Base-by-base conservation (phyloP, 768 basidiomycete species). In the Gymnopilus junonius region DNA sequence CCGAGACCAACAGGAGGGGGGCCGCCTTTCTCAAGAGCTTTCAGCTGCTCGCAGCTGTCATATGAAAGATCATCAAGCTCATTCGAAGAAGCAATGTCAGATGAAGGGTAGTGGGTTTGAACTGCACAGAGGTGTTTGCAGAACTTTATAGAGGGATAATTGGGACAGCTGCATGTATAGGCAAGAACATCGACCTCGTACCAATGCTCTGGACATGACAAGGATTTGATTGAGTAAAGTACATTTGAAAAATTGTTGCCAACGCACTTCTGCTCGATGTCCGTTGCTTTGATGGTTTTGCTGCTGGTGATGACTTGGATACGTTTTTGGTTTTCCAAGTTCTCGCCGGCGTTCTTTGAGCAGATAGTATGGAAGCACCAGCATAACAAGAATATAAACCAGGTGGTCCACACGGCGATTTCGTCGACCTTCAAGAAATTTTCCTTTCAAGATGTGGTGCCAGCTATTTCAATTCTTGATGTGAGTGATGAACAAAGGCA, bases 391-490 rank as follows among this genome's bases (percentile, higher is more conserved):
- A 5, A 59, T 58, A 46, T 64, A 54, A 3, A 75, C 50, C 3
- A 75, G 62, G n/a, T 70, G 68, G 46, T 74, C 73, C 4, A 72
- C 29, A 2, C 55, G 59, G 21, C 68, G 61, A 46, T 75, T 75
- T 1, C 63, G 65, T 32, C 63, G 61, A 1, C 72, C 71, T 11
- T 69, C 48, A 37, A 74, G 56, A 39, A 76, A 73, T 20, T 70
- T 72, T 5, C 61, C 57, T 37, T 75, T 75, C 4, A 73, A 61
- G 8, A 75, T 46, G 43, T 71, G 71, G 54, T 73, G 71, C 73
- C 73, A 72, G 42, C 37, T 39, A 12, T 14, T 7, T 39, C 37
- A 39, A 17, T 14, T 7, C 8, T 4, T 3, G 8, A 11, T 14
- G 3, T 39, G 37, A 39, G 15, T 39, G 8, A 6, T n/a, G n/a